A percentile compares a stretch with the other conserved stretches of the same genome.
phyloP scores from a whole-genome alignment of 2,329 filamentous ascomycete species.

The Lecanicillium sp. region DNA sequence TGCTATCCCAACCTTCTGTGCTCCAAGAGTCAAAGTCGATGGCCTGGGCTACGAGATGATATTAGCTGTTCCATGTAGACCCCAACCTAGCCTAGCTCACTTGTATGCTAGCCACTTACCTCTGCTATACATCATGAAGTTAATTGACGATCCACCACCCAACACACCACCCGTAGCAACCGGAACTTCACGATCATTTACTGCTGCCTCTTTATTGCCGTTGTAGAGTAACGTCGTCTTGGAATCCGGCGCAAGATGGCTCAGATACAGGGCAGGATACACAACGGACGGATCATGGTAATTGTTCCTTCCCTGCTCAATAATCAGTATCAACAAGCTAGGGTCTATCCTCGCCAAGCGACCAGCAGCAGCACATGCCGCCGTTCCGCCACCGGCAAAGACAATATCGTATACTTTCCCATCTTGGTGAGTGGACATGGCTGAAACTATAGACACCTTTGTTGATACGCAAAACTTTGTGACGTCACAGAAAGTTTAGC shows the following conservation, averaged over 20 bases:
- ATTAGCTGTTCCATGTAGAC: background rate
- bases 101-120: background rate
- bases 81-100: background rate
- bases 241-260: constrained; percentile 13
- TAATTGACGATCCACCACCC: constrained; percentile 25
- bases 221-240: constrained; percentile 16
- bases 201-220: constrained; percentile 13
- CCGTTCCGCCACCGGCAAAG: constrained; percentile 18
- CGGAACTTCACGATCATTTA: constrained; percentile 15
- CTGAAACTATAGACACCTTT: too few relatives aligned
- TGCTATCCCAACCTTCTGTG: constrained; percentile 38
- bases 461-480: too few relatives aligned
- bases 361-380: constrained; percentile 18
- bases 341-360: constrained; percentile 18
- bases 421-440: constrained; percentile 11
- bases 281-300: constrained; percentile 16
- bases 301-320: constrained; percentile 20
- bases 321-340: constrained; percentile 16
- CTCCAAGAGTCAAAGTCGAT: constrained; percentile 43
- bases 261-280: constrained; percentile 14
- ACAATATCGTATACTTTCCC: constrained; percentile 15
- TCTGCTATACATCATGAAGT: constrained; percentile 23
- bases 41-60: background rate
- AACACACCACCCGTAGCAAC: constrained; percentile 19
- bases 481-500: too few relatives aligned